These are phyloP conservation scores for Otatea glauca DNA, from an alignment of 176 grass and related monocot genomes.

Conservation along the genomic window DNA sequence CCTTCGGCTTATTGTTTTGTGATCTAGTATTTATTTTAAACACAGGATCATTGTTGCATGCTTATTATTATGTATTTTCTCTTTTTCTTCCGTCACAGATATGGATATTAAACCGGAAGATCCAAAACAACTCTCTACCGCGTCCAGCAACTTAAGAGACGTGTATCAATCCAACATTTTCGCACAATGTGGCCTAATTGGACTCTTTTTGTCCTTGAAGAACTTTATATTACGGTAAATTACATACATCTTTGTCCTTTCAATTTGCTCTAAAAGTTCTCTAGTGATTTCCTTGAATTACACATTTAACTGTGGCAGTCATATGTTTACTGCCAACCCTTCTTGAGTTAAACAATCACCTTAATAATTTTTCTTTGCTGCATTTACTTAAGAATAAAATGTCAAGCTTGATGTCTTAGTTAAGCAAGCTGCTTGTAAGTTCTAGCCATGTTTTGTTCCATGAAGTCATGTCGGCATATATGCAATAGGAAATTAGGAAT, in stretches of 20 bases:
- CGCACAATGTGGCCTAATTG: neutral
- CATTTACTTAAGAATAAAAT: too few relatives aligned
- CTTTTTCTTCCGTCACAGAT: too few relatives aligned
- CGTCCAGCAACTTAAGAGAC: neutral
- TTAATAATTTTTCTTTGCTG: too few relatives aligned
- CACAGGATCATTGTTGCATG: too few relatives aligned
- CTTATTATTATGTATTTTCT: too few relatives aligned
- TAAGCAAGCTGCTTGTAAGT: neutral
- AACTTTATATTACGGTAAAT: neutral
- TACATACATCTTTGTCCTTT: neutral
- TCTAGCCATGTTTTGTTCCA: neutral
- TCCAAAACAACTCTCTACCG: neutral
- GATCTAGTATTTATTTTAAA: too few relatives aligned
- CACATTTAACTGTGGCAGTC: too few relatives aligned
- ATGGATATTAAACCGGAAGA: neutral
- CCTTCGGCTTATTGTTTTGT: too few relatives aligned
- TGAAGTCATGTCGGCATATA: neutral
- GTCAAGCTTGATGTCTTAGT: neutral
- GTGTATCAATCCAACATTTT: neutral
- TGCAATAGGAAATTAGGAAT: neutral
- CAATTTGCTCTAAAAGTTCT: too few relatives aligned
- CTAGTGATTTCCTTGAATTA: too few relatives aligned
- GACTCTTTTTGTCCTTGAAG: neutral
- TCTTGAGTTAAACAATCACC: too few relatives aligned
- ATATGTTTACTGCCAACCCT: neutral